Conservation (phyloP, 2,329 filamentous ascomycete genomes). For the Bisporella sp. region DNA sequence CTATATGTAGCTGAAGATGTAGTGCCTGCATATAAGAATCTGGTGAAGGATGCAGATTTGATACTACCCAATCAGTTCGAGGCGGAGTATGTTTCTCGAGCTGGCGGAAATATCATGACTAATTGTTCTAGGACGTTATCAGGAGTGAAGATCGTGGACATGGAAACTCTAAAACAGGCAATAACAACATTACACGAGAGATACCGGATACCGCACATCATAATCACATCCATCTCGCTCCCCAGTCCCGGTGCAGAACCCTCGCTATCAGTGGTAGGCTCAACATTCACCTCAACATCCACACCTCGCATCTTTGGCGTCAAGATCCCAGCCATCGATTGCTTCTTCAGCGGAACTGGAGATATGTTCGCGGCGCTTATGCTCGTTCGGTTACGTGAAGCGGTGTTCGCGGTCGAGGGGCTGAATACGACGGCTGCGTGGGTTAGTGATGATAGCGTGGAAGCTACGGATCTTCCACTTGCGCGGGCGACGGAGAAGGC, state of each 20-base stretch:
- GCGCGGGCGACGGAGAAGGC: conserved; percentile 81
- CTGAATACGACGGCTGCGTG: conserved; percentile 57
- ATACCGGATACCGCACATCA: conserved; percentile 76
- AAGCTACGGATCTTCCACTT: conserved; percentile 66
- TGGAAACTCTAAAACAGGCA: conserved; percentile 64
- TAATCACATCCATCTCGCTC: conserved; percentile 82
- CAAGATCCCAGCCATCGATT: conserved; percentile 78
- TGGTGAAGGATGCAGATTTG: conserved; percentile 77
- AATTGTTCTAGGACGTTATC: conserved; percentile 60
- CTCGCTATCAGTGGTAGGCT: conserved; percentile 69
- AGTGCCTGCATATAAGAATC: conserved; percentile 78
- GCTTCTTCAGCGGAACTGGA: conserved; percentile 93
- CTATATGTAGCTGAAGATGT: conserved; percentile 90
- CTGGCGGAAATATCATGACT: neutral
- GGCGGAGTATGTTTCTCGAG: conserved; percentile 62
- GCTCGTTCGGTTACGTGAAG: conserved; percentile 81
- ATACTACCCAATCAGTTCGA: conserved; percentile 97
- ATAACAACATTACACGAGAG: conserved; percentile 70
- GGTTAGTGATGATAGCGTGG: conserved; percentile 68
- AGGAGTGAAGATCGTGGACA: conserved; percentile 73
- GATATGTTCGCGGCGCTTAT: conserved; percentile 97
- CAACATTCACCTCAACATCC: conserved; percentile 57
- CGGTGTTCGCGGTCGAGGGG: conserved; percentile 44
- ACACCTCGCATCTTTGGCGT: conserved; percentile 81
- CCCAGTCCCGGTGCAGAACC: conserved; percentile 42